Conservation (phyloP, 805 yeast species). For the Ogataea pini region DNA sequence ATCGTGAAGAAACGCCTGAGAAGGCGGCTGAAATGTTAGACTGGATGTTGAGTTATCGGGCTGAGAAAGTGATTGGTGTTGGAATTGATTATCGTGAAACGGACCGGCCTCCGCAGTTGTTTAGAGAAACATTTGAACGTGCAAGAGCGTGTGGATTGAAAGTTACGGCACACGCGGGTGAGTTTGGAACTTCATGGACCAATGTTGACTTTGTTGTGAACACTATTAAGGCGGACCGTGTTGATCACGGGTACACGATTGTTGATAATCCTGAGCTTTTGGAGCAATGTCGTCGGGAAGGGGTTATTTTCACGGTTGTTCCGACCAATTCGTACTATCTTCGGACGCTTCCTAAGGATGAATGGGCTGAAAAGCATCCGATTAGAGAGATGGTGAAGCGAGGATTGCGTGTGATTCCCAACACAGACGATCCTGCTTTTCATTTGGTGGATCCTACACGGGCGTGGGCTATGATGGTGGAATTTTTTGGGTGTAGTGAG, state of each 20-base stretch:
- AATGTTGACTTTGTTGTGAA: constrained; percentile 31
- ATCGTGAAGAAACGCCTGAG: constrained; percentile 31
- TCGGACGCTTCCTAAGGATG: constrained; percentile 28
- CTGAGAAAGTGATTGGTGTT: constrained; percentile 30
- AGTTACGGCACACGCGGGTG: constrained; percentile 37
- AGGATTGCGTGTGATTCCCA: constrained; percentile 33
- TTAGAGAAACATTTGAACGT: constrained; percentile 28
- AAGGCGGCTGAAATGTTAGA: constrained; percentile 31
- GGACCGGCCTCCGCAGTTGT: constrained; percentile 32
- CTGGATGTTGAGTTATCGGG: constrained; percentile 30
- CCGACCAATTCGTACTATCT: constrained; percentile 37
- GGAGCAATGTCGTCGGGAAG: constrained; percentile 25
- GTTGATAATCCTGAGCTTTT: constrained; percentile 29
- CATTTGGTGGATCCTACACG: constrained; percentile 34
- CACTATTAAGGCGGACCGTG: constrained; percentile 28
- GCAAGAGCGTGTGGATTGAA: constrained; percentile 29
- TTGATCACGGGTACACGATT: constrained; percentile 36
- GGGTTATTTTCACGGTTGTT: constrained; percentile 32
- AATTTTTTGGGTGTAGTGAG: constrained; percentile 29
- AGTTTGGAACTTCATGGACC: constrained; percentile 33
- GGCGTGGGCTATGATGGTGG: constrained; percentile 37
- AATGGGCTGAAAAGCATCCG: constrained; percentile 36
- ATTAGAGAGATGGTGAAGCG: constrained; percentile 31
- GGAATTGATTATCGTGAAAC: constrained; percentile 37
- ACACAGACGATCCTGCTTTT: constrained; percentile 36